Evolutionary conservation across 192 early-diverging fungal genomes (phyloP), one percentile per base, ranked within the genome.

Genomic region (Backusella macrospora): DNA sequence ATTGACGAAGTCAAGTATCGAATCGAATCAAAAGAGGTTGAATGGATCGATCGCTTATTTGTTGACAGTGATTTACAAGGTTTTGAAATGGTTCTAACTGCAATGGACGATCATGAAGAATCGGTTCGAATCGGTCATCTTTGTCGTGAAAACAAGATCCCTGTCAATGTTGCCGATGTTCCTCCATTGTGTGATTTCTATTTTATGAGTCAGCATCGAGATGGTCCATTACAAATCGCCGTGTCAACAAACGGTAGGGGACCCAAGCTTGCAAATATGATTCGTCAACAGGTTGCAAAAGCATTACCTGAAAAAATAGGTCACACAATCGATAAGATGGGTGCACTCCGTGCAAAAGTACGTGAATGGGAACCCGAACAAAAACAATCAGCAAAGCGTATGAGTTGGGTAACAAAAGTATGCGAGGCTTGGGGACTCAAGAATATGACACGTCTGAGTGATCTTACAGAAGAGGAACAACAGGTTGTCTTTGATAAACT

Each of bases 131-230:
- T 96, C 63, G 91, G 89, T 43, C 46, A 78, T 18, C 73, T 90
- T 14, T 92, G 91, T 77, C 81, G 86, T 44, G 59, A 69, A 45
- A 85, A 78, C 39, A 84, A 92, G n/a, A 95, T 96, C 38, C 95
- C 95, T 4, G 94, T 96, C 29, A 96, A 98, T 75, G 94, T 93
- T 21, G 95, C 96, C 0, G 96, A 96, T 74, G 92, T 96, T 38
- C 95, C 95, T 21, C 90, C 91, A 10, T 76, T 93, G 71, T 98
- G 95, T 76, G 94, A 96, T 73, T 98, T 98, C 81, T 96, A 92
- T 81, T 96, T 98, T 81, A 93, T 95, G 83, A 92, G 93, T 39
- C 90, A 91, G 26, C 89, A 93, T 75, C 80, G 93, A 21, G 92
- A 95, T 66, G 88, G 91, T 68, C 90, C 91, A 44, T 83, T 96